phyloP scores from a whole-genome alignment of 352 stramenopile genomes.

The Globisporangium iwayamae region DNA sequence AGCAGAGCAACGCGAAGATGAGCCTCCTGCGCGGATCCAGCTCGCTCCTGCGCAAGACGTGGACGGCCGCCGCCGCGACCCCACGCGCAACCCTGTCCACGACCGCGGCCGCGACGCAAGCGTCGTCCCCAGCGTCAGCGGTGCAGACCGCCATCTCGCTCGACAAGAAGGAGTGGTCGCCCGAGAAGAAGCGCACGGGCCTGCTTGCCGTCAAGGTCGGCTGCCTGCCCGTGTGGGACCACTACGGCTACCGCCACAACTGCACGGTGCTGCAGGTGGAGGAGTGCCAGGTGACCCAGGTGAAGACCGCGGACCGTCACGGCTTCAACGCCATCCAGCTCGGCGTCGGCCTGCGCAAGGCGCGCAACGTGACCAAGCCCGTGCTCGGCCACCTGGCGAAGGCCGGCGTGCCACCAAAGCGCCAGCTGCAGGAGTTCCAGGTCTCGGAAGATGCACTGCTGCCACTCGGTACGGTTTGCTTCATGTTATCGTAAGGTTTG shows the following conservation, averaged over 20 bases:
- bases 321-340: slow-evolving; percentile 96
- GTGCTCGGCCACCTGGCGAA: slow-evolving; percentile 91
- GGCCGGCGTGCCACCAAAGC: slow-evolving; percentile 90
- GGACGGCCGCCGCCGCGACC: slow-evolving; percentile 7
- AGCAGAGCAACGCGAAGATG: slow-evolving; percentile 5
- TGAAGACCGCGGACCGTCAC: slow-evolving; percentile 93
- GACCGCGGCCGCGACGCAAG: neutral
- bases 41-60: slow-evolving; percentile 18
- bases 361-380: slow-evolving; percentile 94
- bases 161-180: slow-evolving; percentile 44
- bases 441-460: slow-evolving; percentile 90
- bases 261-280: slow-evolving; percentile 93
- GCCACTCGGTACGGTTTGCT: slow-evolving; percentile 47
- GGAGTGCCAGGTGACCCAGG: slow-evolving; percentile 92
- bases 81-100: slow-evolving; percentile 15
- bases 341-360: slow-evolving; percentile 94
- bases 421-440: slow-evolving; percentile 94
- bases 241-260: slow-evolving; percentile 95
- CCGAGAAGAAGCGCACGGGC: slow-evolving; percentile 86
- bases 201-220: slow-evolving; percentile 96
- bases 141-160: slow-evolving; percentile 13
- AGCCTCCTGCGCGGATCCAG: slow-evolving; percentile 33
- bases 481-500: neutral
- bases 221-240: slow-evolving; percentile 99
- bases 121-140: slow-evolving; percentile 4